Base-by-base conservation (phyloP, 306 rosid species). In the Cucumis cinereus region DNA sequence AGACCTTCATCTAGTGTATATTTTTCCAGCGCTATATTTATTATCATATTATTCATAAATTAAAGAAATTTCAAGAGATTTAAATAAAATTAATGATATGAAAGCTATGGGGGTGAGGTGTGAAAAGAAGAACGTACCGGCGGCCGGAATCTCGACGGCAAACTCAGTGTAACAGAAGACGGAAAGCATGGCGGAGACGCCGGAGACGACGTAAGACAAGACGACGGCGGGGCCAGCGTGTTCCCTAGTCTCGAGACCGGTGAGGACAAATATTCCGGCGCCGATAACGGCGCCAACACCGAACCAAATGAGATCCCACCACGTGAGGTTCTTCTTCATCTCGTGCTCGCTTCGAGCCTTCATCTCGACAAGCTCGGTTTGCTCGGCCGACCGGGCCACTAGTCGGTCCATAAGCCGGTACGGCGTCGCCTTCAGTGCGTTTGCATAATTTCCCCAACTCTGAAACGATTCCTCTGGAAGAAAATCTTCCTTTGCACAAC, bases 251-350 rank as follows among this genome's bases (percentile, higher is more conserved):
- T 93, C 98, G 0, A 83, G 86, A 1, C 98, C 98, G 1, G 98
- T 93, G 58, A 93, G 90, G 0, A 90, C 96, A 55, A 93, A 93
- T 43, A 91, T 87, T 0, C 97, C 97, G 58, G 97, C 88, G 35
- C 97, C 97, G 7, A 93, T 85, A 23, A 91, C 98, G 2, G 97
- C 86, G 0, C 97, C 97, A 76, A 93, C 50, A 0, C 98, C 92
- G 70, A 91, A 89, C 97, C 98, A 93, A 53, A 91, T 87, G 5
- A 93, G 87, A 69, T 91, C 98, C 98, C 98, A 91, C 98, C 98
- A 93, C 6, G 70, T 88, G 16, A 93, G 88, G 30, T 84, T 87
- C 80, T 87, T 91, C 92, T 91, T 93, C 98, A 93, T 93, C 76
- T 87, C 90, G 73, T 86, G 63, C 17, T 77, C 75, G 80, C 98